These are phyloP conservation scores for Silene uniflora DNA, from an alignment of 148 eudicot species.

Conservation along the genomic window DNA sequence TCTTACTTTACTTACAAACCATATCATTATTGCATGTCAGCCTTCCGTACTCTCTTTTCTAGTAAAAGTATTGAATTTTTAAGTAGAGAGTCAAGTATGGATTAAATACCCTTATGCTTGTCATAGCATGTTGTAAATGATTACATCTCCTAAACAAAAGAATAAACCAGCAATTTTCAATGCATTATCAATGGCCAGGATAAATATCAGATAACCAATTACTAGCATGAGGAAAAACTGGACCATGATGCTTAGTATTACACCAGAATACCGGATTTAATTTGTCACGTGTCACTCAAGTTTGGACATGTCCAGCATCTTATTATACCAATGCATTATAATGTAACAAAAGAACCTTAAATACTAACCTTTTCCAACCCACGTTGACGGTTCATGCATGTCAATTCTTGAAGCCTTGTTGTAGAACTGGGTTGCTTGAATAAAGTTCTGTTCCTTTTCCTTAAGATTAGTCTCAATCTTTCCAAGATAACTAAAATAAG, in stretches of 20 bases:
- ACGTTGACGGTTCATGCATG: constrained; percentile 94
- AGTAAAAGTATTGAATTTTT: background rate
- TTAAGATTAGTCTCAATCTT: constrained; percentile 74
- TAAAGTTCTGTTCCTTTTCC: constrained; percentile 74
- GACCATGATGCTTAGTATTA: background rate
- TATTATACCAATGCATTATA: background rate
- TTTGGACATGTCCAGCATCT: background rate
- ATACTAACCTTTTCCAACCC: constrained; percentile 86
- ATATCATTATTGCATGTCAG: background rate
- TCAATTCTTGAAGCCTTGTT: constrained; percentile 91
- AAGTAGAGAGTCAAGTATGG: background rate
- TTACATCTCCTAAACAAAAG: background rate
- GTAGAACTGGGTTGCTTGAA: constrained; percentile 70
- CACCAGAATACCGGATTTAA: background rate
- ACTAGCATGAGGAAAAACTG: background rate
- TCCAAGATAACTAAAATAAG: constrained; percentile 78
- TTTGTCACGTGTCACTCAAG: background rate
- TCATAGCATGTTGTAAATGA: background rate
- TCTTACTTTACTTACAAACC: background rate
- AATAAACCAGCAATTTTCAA: background rate
- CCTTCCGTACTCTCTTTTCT: background rate
- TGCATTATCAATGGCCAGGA: background rate
- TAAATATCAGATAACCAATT: background rate
- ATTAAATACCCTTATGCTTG: background rate
- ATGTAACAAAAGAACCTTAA: background rate